Evolutionary conservation across 2,329 filamentous ascomycete genomes (phyloP), one percentile per base, ranked within the genome.

Genomic region (Apiospora saccharicola): DNA sequence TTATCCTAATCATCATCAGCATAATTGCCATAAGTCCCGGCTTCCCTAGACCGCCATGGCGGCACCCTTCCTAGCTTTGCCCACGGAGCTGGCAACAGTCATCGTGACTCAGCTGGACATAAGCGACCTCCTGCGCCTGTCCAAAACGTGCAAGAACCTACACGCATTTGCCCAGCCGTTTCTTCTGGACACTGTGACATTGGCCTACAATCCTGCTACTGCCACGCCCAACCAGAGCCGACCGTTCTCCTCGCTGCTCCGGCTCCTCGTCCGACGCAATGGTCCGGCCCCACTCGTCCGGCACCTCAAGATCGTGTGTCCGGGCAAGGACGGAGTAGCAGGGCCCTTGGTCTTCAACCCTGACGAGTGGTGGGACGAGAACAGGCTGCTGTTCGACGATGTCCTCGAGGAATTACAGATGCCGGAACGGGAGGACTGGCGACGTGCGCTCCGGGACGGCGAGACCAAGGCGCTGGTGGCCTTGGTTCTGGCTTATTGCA

Each of bases 31-130:
- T n/a, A 10, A 34, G 3, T 22, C 16, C 30, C 10, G 1, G 1
- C 4, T 61, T 37, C 22, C 30, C 30, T 37, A 61, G 30, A 37
- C 26, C 7, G 37, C 12, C 30, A 61, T 61, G 49, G 4, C 24
- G 53, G 19, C 47, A 51, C 53, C 53, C 14, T 61, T 61, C 53
- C 19, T 61, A 30, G 53, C 53, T 61, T 34, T 37, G 19, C 53
- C 53, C 30, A 61, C 26, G 4, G 53, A 61, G 53, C 30, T 61
- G 30, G 53, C 53, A 19, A 61, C 53, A 16, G 30, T 30, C 7
- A 61, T 37, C 16, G 30, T 61, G 53, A 61, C 53, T 61, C 16
- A 37, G 16, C n/a, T 61, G 53, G 30, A 61, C 4, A 16, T 61
- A 16, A 61, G 53, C 53, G 53, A 61, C 53, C 30, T 61, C 30